phyloP scores from a whole-genome alignment of 306 rosid genomes.

The Carpinus fangiana region DNA sequence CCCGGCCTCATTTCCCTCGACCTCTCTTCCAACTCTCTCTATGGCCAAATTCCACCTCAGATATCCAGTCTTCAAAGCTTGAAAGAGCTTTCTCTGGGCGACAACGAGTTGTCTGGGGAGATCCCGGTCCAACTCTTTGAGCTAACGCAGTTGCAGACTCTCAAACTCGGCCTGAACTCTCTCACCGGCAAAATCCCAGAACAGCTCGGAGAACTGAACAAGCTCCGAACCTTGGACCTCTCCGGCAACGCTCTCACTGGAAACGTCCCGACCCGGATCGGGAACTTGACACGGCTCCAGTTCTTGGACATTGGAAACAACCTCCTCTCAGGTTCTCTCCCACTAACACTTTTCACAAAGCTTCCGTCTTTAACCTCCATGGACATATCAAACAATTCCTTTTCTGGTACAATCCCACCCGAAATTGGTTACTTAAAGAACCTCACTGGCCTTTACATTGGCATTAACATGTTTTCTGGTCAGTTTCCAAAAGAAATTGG shows the following conservation, averaged over 20 bases:
- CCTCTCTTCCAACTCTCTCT: slow-evolving; percentile 57
- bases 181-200: slow-evolving; percentile 60
- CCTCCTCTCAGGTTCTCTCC: slow-evolving; percentile 72
- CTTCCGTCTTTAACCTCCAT: slow-evolving; percentile 56
- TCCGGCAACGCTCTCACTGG: slow-evolving; percentile 70
- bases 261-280: slow-evolving; percentile 53
- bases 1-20: slow-evolving; percentile 53
- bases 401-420: slow-evolving; percentile 68
- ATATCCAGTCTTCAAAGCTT: slow-evolving; percentile 35
- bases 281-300: slow-evolving; percentile 61
- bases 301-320: slow-evolving; percentile 75
- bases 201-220: slow-evolving; percentile 46
- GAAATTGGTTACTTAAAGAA: slow-evolving; percentile 63
- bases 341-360: slow-evolving; percentile 55
- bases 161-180: slow-evolving; percentile 58
- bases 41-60: slow-evolving; percentile 59
- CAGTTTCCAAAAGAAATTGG: slow-evolving; percentile 75
- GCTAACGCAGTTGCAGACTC: slow-evolving; percentile 44
- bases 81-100: slow-evolving; percentile 35
- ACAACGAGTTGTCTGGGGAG: slow-evolving; percentile 43
- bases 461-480: slow-evolving; percentile 65
- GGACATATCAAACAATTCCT: slow-evolving; percentile 84
- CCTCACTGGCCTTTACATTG: slow-evolving; percentile 68
- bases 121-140: slow-evolving; percentile 41
- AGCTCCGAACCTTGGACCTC: slow-evolving; percentile 60